Evolutionary conservation across 2,329 filamentous ascomycete genomes (phyloP), one percentile per base, ranked within the genome.

Genomic region (Pseudogymnoascus sp.): DNA sequence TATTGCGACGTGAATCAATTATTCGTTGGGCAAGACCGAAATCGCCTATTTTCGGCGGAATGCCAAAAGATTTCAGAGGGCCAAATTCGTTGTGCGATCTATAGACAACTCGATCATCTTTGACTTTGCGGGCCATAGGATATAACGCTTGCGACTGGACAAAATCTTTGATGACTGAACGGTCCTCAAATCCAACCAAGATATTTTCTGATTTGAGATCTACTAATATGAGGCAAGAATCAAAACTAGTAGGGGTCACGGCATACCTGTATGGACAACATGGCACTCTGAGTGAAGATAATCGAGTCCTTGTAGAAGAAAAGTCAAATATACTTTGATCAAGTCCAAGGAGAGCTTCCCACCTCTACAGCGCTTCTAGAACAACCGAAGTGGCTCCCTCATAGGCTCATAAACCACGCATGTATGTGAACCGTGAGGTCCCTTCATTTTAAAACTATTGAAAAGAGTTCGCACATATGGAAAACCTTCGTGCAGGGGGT

Each of bases 191-290:
- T 40, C 31, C 25, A 5, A 67, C 16, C 55, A 68, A 43, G 61
- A 68, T 66, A 25, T 68, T 68, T 59, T 67, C 63, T 40, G n/a
- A 4, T 63, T 67, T 67, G 14, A 68, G 63, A 60, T 66, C 66
- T 67, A 63, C 59, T n/a, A 35, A 12, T 18, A 37, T 31, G 14
- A 37, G 33, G 6, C 33, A 37, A 37, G 33, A 37, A 37, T 37
- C 33, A 37, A 37, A 37, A 37, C 33, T 12, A n/a, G 11, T 37
- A 4, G n/a, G 31, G n/a, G 5, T 11, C 35, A 3, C 25, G n/a
- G 18, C 59, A 16, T 43, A 61, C 59, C 59, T 40, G 59, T 25
- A 43, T 61, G 37, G 37, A 61, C 18, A 40, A 61, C 9, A 8
- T 23, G 59, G 23, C 59, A 61, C 59, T 61, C 59, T 11, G 59